These are phyloP conservation scores for Monotropa hypopitys DNA, from an alignment of 179 eudicot genomes.

Conservation along the genomic window DNA sequence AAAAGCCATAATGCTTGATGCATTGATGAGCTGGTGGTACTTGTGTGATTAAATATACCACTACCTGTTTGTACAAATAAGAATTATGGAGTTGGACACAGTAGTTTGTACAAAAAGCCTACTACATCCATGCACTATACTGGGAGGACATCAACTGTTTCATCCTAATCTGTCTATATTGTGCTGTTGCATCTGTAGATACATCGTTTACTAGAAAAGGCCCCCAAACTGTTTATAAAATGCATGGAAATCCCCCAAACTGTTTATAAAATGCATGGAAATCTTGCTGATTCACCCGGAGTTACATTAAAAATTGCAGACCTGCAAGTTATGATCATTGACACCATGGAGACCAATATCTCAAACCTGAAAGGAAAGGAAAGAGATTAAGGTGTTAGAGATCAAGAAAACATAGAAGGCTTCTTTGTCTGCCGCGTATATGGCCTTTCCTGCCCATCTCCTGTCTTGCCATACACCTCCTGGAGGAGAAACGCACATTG, in stretches of 20 bases:
- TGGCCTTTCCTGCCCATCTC: constrained; percentile 4
- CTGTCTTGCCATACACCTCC: constrained; percentile 19
- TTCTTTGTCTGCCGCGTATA: not conserved
- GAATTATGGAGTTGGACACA: too few relatives aligned
- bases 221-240: constrained; percentile 6
- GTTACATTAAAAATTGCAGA: not conserved
- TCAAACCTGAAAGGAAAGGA: not conserved
- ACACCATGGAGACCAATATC: not conserved
- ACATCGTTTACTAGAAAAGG: not conserved
- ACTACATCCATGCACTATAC: too few relatives aligned
- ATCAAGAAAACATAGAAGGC: constrained; percentile 17
- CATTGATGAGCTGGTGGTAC: too few relatives aligned
- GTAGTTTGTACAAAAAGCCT: too few relatives aligned
- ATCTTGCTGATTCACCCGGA: not conserved
- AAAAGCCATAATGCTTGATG: not conserved
- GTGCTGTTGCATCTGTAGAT: not conserved
- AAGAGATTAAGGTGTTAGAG: constrained; percentile 12
- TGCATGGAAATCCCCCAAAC: constrained; percentile 6
- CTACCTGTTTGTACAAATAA: too few relatives aligned
- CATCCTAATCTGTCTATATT: too few relatives aligned
- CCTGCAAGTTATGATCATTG: not conserved
- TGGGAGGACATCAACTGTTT: too few relatives aligned
- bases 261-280: constrained; percentile 7
- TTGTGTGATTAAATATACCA: too few relatives aligned
- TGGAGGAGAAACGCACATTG: constrained; percentile 16